A percentile compares a stretch with the other conserved stretches of the same genome.
Evolutionary conservation across 805 yeast species (phyloP).

Genomic region (Candida orba): DNA sequence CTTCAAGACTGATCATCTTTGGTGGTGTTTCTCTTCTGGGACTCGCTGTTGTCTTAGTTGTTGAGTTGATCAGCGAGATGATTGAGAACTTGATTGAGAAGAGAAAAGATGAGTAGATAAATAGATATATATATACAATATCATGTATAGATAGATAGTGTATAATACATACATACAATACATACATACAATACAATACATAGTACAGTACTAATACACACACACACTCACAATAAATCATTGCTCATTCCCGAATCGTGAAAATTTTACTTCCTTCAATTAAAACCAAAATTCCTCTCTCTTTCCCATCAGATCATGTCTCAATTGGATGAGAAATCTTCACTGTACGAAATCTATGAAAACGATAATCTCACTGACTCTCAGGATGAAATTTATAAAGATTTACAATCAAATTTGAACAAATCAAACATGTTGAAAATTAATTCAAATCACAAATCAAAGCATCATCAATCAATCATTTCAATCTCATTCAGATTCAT

Average conservation of each 20-base stretch:
- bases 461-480: not conserved
- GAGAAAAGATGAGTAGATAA: not conserved
- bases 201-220: too few relatives aligned
- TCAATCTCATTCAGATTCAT: not conserved
- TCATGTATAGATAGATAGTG: not conserved
- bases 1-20: slow-evolving; percentile 42
- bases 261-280: too few relatives aligned
- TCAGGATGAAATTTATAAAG: slow-evolving; percentile 6
- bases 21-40: slow-evolving; percentile 34
- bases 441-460: not conserved
- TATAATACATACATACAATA: not conserved
- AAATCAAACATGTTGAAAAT: not conserved
- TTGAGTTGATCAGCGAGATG: slow-evolving; percentile 24
- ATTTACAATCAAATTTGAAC: slow-evolving; percentile 5
- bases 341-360: slow-evolving; percentile 5
- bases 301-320: too few relatives aligned
- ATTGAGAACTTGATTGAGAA: slow-evolving; percentile 1
- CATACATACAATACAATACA: too few relatives aligned
- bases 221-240: too few relatives aligned
- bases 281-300: too few relatives aligned
- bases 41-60: slow-evolving; percentile 23
- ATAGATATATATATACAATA: not conserved
- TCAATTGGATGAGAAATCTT: slow-evolving; percentile 6
- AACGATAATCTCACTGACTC: slow-evolving; percentile 1
- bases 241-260: too few relatives aligned